A percentile compares a stretch with the other conserved stretches of the same genome.
Evolutionary conservation across 805 yeast genomes (phyloP).

Genomic region (Candida qinlingensis): DNA sequence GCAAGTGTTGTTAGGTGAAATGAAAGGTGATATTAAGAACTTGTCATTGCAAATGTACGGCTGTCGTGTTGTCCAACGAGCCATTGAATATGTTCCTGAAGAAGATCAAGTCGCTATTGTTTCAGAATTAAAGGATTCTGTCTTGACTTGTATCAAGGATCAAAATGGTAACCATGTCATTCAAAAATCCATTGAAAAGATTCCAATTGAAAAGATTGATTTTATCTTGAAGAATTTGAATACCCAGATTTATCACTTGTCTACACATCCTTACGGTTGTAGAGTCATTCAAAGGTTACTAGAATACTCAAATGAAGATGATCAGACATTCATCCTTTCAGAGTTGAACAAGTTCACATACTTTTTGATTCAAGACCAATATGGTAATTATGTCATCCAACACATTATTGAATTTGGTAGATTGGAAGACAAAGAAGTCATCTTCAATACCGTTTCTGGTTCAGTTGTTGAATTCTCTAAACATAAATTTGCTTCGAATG

Average conservation of each 20-base stretch:
- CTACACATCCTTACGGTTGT: conserved; percentile 97
- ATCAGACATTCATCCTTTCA: conserved; percentile 60
- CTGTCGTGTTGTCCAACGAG: conserved; percentile 94
- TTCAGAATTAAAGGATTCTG: conserved; percentile 59
- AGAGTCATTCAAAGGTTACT: conserved; percentile 90
- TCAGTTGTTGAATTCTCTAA: conserved; percentile 79
- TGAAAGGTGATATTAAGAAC: conserved; percentile 69
- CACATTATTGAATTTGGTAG: conserved; percentile 86
- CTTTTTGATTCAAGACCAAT: conserved; percentile 87
- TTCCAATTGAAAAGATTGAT: conserved; percentile 64
- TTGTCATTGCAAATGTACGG: conserved; percentile 95
- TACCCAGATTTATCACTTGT: conserved; percentile 71
- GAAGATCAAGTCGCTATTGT: conserved; percentile 65
- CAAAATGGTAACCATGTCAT: conserved; percentile 98
- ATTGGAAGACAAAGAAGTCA: conserved; percentile 50
- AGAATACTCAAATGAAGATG: conserved; percentile 65
- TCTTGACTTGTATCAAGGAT: conserved; percentile 74
- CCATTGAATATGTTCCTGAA: conserved; percentile 65
- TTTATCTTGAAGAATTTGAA: conserved; percentile 70
- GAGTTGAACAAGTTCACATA: conserved; percentile 71
- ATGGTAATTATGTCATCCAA: conserved; percentile 96
- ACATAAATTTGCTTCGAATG: conserved; percentile 97
- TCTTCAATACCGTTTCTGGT: conserved; percentile 64
- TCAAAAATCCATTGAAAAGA: conserved; percentile 86
- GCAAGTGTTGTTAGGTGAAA: conserved; percentile 57